Evolutionary conservation across 805 yeast species (phyloP), one percentile per base, ranked within the genome.

Genomic region (Candida sithepensis): DNA sequence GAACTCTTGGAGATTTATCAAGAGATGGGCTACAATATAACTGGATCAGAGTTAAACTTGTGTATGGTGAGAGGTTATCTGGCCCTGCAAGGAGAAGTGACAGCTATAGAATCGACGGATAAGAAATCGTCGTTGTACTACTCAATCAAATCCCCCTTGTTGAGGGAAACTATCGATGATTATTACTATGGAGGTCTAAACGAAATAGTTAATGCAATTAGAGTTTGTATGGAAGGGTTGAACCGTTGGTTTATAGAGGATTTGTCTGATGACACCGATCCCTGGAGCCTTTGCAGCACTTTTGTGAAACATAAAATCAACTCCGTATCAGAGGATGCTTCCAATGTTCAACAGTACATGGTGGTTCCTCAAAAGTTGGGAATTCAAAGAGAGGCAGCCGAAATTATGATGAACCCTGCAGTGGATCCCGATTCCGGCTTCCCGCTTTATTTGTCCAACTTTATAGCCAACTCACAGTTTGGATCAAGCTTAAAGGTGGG

Each of bases 31-130:
- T 61, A 69, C 48, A 18, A 38, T 1, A 59, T 77, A 2, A 45
- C 64, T 3, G 58, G 55, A 8, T 23, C 64, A 2, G 69, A 72
- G 42, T 50, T 81, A 10, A 60, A 63, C 14, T 63, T 73, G 46
- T 84, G 90, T 61, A 72, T 82, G 70, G 47, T 68, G 10, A 64
- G 84, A 38, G 89, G 89, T 0, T 61, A 69, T 38, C 68, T 77
- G 0, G 88, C 80, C 0, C 51, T 79, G 4, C 57, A 63, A 14
- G 74, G 77, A 0, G 88, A 82, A 54, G 46, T 76, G 3, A 44
- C 56, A 2, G 44, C 54, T 1, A 16, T 53, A 10, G 38, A 53
- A 14, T 46, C 48, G 19, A 41, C 51, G 6, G 47, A 48, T 3
- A 39, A 51, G 9, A 19, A 40, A 16, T 23, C 49, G 13, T 45